Conservation (phyloP, 495 filamentous ascomycete genomes). For the Cladorrhinum samala region DNA sequence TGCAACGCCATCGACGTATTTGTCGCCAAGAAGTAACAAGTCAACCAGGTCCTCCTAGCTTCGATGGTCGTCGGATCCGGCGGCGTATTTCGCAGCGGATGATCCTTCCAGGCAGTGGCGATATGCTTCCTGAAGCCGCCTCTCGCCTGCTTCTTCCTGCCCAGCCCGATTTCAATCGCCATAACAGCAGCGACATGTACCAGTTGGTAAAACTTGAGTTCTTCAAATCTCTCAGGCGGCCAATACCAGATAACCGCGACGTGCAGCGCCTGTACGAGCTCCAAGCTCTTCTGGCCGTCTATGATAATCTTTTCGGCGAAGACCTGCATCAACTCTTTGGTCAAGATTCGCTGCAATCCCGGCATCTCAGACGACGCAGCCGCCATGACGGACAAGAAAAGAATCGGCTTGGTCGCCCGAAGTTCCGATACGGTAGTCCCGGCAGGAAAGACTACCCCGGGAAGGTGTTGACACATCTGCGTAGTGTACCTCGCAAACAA, state of each 20-base stretch:
- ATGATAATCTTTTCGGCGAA: constrained; percentile 71
- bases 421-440: constrained; percentile 61
- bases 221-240: constrained; percentile 74
- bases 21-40: constrained; percentile 69
- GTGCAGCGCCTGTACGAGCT: constrained; percentile 76
- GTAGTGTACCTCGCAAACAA: constrained; percentile 66
- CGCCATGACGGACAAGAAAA: constrained; percentile 77
- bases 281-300: constrained; percentile 74
- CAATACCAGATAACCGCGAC: constrained; percentile 73
- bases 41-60: constrained; percentile 69
- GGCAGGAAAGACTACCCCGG: constrained; percentile 68
- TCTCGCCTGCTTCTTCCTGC: constrained; percentile 43
- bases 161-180: constrained; percentile 82
- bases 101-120: constrained; percentile 40
- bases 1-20: constrained; percentile 74
- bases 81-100: constrained; percentile 43
- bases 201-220: constrained; percentile 87
- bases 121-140: constrained; percentile 31
- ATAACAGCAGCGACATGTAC: constrained; percentile 78
- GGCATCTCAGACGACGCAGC: constrained; percentile 59
- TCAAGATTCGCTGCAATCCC: constrained; percentile 52
- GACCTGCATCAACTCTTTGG: constrained; percentile 62
- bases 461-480: constrained; percentile 65
- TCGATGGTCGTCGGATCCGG: constrained; percentile 64
- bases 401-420: constrained; percentile 62